phyloP scores from a whole-genome alignment of 169 alveolate genomes.

The Babesia ovis region DNA sequence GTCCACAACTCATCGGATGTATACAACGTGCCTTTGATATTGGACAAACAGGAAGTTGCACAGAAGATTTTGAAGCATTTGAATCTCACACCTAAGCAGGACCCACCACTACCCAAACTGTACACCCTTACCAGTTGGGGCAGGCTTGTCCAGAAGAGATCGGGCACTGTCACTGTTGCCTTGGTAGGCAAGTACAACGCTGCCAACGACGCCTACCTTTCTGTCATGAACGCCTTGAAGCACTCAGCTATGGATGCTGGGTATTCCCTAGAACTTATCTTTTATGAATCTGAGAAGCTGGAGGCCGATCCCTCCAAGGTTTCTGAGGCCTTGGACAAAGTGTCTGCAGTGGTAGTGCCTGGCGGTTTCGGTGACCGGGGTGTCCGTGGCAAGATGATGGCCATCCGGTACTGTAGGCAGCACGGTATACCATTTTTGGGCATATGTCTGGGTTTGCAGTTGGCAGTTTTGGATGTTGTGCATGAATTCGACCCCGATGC shows the following conservation, averaged over 20 bases:
- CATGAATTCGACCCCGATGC: slow-evolving; percentile 83
- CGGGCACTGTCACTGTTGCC: slow-evolving; percentile 80
- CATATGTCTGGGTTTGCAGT: slow-evolving; percentile 93
- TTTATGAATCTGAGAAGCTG: slow-evolving; percentile 73
- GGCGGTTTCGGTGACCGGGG: slow-evolving; percentile 96
- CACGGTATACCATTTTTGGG: slow-evolving; percentile 89
- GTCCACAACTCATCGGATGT: slow-evolving; percentile 65
- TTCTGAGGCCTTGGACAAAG: slow-evolving; percentile 76
- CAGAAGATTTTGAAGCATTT: slow-evolving; percentile 59
- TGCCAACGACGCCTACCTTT: slow-evolving; percentile 89
- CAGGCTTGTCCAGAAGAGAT: slow-evolving; percentile 53
- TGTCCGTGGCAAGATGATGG: slow-evolving; percentile 85
- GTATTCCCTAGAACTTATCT: slow-evolving; percentile 71
- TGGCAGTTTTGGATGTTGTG: slow-evolving; percentile 85
- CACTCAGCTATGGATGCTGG: slow-evolving; percentile 89
- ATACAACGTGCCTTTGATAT: slow-evolving; percentile 78
- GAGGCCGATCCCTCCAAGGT: slow-evolving; percentile 52
- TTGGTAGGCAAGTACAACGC: slow-evolving; percentile 93
- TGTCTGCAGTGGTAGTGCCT: slow-evolving; percentile 91
- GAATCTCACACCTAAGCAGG: slow-evolving; percentile 25
- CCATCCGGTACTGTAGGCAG: slow-evolving; percentile 87
- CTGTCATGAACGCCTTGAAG: slow-evolving; percentile 89
- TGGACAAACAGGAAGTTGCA: slow-evolving; percentile 80
- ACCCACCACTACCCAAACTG: slow-evolving; percentile 41
- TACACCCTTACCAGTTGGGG: slow-evolving; percentile 71